phyloP scores from a whole-genome alignment of 208 protist species.

The Leishmania major region DNA sequence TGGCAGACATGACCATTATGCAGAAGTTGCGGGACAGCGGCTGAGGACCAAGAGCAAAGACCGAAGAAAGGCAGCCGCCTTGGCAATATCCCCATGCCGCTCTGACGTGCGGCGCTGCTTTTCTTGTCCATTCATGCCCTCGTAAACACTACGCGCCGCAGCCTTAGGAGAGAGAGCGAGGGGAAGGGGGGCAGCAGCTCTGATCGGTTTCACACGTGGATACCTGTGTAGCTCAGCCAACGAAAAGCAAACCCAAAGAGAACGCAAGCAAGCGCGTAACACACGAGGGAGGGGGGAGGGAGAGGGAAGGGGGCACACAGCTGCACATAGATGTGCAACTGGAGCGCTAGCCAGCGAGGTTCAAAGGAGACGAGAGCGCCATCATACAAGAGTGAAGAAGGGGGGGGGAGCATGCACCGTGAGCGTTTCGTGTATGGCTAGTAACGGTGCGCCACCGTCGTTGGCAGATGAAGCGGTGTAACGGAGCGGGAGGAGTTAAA shows the following conservation, averaged over 20 bases:
- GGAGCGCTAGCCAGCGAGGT: not conserved
- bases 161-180: not conserved
- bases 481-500: not conserved
- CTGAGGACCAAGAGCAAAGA: not conserved
- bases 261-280: not conserved
- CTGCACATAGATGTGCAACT: not conserved
- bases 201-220: not conserved
- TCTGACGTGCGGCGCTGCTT: not conserved
- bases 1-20: not conserved
- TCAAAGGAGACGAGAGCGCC: not conserved
- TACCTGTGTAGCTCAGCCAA: too few species aligned
- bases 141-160: not conserved
- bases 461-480: not conserved
- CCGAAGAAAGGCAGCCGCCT: not conserved
- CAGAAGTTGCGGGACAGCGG: not conserved
- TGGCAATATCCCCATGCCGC: not conserved
- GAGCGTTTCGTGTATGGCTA: not conserved
- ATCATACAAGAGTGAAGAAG: not conserved
- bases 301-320: not conserved
- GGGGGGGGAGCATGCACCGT: not conserved
- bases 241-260: not conserved
- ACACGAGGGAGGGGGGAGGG: not conserved
- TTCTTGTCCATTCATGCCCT: not conserved
- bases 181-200: not conserved
- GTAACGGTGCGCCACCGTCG: not conserved